Percentiles rank a stretch among this genome's conserved stretches.
Evolutionary conservation across 78 protist genomes (phyloP).

Genomic region (Mantamonas sphyraenae): DNA sequence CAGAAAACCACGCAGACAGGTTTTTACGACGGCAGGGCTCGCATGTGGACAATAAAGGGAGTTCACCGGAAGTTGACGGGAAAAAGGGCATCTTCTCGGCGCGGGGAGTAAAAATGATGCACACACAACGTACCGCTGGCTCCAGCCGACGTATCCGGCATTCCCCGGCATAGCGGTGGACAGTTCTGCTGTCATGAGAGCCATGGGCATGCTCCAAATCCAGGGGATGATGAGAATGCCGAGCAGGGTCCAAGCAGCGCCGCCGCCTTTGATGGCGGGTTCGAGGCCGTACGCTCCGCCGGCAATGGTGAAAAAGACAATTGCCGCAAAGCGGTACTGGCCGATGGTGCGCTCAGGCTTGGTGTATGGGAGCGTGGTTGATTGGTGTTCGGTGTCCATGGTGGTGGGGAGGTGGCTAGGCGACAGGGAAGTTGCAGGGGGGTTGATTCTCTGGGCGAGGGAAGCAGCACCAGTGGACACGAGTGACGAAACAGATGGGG

Average conservation of each 20-base stretch:
- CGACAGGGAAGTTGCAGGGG: no score
- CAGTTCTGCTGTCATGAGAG: conserved; percentile 23
- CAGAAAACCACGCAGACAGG: background rate
- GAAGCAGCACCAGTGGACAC: no score
- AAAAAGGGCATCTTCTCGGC: background rate
- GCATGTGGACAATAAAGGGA: background rate
- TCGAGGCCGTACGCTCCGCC: conserved; percentile 16
- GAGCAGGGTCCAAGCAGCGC: background rate
- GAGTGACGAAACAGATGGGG: no score
- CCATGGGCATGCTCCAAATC: background rate
- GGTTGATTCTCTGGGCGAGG: no score
- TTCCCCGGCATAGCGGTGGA: conserved; percentile 22
- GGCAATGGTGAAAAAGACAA: conserved; percentile 4
- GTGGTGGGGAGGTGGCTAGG: no score
- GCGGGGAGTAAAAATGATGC: background rate
- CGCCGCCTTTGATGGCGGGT: background rate
- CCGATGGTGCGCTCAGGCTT: no score
- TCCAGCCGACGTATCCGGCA: conserved; percentile 7
- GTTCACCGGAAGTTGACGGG: background rate
- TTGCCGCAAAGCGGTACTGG: background rate
- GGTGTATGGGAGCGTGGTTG: no score
- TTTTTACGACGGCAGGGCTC: background rate
- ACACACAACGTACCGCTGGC: background rate
- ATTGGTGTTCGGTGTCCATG: no score
- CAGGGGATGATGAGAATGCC: conserved; percentile 4